Percentiles rank a stretch among this genome's conserved stretches.
Evolutionary conservation across 805 yeast species (phyloP).

Genomic region (Huiozyma naganishii): DNA sequence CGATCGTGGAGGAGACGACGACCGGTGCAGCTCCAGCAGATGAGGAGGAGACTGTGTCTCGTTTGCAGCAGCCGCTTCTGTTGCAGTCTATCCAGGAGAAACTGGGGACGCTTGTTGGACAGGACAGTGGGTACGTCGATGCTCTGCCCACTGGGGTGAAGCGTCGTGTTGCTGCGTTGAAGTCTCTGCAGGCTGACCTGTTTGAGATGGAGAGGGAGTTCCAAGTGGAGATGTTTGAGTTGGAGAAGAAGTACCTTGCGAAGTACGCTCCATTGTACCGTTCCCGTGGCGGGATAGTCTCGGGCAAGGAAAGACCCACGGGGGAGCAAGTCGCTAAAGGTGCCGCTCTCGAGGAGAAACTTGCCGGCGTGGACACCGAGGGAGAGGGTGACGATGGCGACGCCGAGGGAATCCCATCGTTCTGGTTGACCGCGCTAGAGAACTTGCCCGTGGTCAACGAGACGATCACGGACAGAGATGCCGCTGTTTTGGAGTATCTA

Average conservation of each 20-base stretch:
- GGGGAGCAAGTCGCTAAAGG: constrained; percentile 72
- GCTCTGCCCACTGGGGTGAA: constrained; percentile 62
- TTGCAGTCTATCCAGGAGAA: constrained; percentile 84
- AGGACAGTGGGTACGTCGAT: constrained; percentile 77
- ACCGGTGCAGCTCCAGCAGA: constrained; percentile 26
- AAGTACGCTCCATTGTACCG: constrained; percentile 69
- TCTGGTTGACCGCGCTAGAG: constrained; percentile 94
- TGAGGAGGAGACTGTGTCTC: constrained; percentile 38
- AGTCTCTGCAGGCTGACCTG: constrained; percentile 69
- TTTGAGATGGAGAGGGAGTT: constrained; percentile 81
- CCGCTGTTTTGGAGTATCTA: constrained; percentile 64
- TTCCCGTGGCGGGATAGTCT: constrained; percentile 59
- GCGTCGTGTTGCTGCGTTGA: constrained; percentile 70
- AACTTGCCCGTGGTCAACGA: constrained; percentile 74
- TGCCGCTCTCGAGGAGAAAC: constrained; percentile 42
- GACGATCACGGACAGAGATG: constrained; percentile 80
- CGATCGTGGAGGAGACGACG: constrained; percentile 60
- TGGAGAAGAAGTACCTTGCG: constrained; percentile 69
- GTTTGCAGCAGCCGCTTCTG: constrained; percentile 53
- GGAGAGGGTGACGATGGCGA: constrained; percentile 35
- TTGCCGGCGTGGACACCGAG: constrained; percentile 34
- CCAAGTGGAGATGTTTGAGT: constrained; percentile 75
- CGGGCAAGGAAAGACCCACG: constrained; percentile 69
- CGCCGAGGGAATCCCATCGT: constrained; percentile 75
- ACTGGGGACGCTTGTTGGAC: constrained; percentile 73